These are phyloP conservation scores for Leccinum disarticulatum DNA, from an alignment of 768 basidiomycete genomes.

Conservation along the genomic window DNA sequence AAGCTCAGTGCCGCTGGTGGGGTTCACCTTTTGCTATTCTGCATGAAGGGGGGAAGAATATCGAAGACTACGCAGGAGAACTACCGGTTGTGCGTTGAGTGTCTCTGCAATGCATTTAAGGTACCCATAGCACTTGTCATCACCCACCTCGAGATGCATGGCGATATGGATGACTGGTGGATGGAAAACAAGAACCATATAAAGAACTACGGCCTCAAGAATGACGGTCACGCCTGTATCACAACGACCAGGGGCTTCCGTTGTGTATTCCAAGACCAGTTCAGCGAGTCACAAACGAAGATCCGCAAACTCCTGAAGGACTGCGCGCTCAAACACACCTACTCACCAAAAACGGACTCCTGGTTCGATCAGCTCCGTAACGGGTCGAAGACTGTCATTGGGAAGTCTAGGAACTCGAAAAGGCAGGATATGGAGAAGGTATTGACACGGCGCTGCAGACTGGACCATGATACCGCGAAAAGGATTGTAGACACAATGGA, in stretches of 20 bases:
- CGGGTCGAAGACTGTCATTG: constrained; percentile 16
- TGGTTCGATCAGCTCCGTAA: constrained; percentile 18
- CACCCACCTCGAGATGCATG: constrained; percentile 38
- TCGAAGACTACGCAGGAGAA: constrained; percentile 36
- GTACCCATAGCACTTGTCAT: constrained; percentile 41
- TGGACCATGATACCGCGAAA: constrained; percentile 18
- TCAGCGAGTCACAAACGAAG: constrained; percentile 18
- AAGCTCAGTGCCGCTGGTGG: constrained; percentile 32
- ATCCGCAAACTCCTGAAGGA: constrained; percentile 20
- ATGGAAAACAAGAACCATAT: constrained; percentile 24
- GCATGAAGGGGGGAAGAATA: constrained; percentile 40
- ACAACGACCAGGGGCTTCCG: constrained; percentile 24
- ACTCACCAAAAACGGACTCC: constrained; percentile 11
- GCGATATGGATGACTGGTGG: constrained; percentile 36
- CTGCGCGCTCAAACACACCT: constrained; percentile 15
- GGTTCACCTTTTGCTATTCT: constrained; percentile 42
- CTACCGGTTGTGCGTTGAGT: constrained; percentile 40
- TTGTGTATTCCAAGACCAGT: constrained; percentile 14
- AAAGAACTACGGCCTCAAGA: constrained; percentile 22
- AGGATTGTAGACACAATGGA: constrained; percentile 21
- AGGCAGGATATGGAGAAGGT: constrained; percentile 17
- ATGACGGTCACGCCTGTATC: constrained; percentile 31
- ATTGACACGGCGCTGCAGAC: constrained; percentile 14
- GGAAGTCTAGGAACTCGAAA: constrained; percentile 7
- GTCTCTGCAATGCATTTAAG: constrained; percentile 33